A percentile compares a stretch with the other conserved stretches of the same genome.
These are phyloP conservation scores for Diutina scorzettiae DNA, from an alignment of 1,139 yeast genomes.

Conservation along the genomic window DNA sequence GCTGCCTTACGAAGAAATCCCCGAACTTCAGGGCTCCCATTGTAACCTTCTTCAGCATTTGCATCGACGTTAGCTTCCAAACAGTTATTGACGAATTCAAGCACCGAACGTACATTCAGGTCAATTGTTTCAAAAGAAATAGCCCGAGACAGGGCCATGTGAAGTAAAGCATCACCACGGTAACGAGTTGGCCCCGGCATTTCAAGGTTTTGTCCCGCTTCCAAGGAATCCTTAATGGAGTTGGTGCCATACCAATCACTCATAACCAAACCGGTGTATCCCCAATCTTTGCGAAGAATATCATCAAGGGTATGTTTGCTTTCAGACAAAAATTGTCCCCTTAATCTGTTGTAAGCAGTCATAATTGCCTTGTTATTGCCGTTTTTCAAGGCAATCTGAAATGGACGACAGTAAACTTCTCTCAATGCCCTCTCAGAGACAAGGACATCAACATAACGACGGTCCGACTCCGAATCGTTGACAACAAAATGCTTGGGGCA, in stretches of 20 bases:
- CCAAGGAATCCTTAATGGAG: conserved; percentile 32
- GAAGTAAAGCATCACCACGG: conserved; percentile 6
- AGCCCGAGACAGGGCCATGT: conserved; percentile 8
- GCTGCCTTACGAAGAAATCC: conserved; percentile 34
- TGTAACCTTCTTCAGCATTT: conserved; percentile 26
- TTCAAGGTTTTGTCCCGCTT: conserved; percentile 49
- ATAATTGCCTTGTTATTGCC: conserved; percentile 40
- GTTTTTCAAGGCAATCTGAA: conserved; percentile 43
- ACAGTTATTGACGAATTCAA: conserved; percentile 33
- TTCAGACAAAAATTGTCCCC: conserved; percentile 45
- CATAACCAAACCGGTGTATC: conserved; percentile 43
- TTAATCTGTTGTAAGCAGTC: conserved; percentile 50
- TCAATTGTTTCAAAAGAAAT: conserved; percentile 19
- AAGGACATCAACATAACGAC: conserved; percentile 34
- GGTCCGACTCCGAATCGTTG: conserved; percentile 48
- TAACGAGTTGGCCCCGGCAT: conserved; percentile 43
- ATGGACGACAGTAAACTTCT: conserved; percentile 49
- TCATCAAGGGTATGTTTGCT: conserved; percentile 27
- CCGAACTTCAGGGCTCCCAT: conserved; percentile 33
- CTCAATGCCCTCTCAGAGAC: conserved; percentile 38
- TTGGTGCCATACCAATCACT: conserved; percentile 58
- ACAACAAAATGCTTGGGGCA: conserved; percentile 38
- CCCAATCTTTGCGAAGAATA: conserved; percentile 43
- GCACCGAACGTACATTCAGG: conserved; percentile 33
- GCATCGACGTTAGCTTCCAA: conserved; percentile 31